Conservation (phyloP, 2,329 filamentous ascomycete genomes). For the Emericellopsis cladophorae region DNA sequence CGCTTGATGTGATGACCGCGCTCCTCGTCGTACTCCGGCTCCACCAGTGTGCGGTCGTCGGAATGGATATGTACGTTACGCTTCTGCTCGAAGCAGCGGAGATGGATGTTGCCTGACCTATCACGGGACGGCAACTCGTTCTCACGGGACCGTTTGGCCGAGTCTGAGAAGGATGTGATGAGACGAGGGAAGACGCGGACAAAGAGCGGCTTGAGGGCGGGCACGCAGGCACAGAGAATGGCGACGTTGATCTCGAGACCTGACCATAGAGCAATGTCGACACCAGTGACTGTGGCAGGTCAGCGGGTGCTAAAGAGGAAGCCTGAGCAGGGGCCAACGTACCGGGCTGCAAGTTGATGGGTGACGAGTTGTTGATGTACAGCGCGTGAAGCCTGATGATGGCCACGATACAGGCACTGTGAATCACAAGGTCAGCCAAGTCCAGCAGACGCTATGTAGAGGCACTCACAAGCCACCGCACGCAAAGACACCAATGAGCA, state of each 20-base stretch:
- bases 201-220: slow-evolving; percentile 18
- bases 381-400: slow-evolving; percentile 11
- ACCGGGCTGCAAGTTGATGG: slow-evolving; percentile 3
- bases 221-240: slow-evolving; percentile 19
- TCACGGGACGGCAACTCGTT: background rate
- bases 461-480: slow-evolving; percentile 20
- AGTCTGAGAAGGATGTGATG: slow-evolving; percentile 3
- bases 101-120: background rate
- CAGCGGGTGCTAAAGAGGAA: background rate
- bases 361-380: slow-evolving; percentile 6
- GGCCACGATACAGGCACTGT: slow-evolving; percentile 10
- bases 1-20: too few relatives aligned
- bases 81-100: background rate
- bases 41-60: too few relatives aligned
- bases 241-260: slow-evolving; percentile 18
- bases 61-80: background rate
- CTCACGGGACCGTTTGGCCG: background rate
- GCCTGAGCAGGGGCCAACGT: background rate
- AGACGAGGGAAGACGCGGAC: slow-evolving; percentile 11
- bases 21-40: too few relatives aligned
- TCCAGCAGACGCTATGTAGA: background rate
- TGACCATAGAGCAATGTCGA: slow-evolving; percentile 15
- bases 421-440: background rate
- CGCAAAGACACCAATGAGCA: slow-evolving; percentile 24
- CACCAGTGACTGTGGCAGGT: slow-evolving; percentile 5